phyloP scores from a whole-genome alignment of 768 basidiomycete species.

The Udeniomyces megalosporus region DNA sequence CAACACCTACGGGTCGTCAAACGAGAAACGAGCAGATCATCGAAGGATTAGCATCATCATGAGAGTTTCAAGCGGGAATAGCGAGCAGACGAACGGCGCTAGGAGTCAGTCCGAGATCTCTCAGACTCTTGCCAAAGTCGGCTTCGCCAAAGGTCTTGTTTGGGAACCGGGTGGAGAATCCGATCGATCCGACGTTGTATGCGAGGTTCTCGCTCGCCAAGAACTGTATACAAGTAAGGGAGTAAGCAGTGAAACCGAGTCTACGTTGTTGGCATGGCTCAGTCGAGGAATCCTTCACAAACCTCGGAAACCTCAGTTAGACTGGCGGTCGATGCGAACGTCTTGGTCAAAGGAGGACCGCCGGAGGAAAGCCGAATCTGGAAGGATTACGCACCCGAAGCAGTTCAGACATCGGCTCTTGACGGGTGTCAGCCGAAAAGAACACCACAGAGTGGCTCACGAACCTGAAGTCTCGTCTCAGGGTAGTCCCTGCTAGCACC shows the following conservation, averaged over 20 bases:
- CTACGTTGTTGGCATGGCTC: too few relatives aligned
- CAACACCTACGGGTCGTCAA: too few relatives aligned
- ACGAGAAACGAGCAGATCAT: too few relatives aligned
- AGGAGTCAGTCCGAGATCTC: slow-evolving; percentile 74
- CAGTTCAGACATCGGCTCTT: too few relatives aligned
- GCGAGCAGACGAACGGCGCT: slow-evolving; percentile 48
- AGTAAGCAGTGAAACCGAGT: too few relatives aligned
- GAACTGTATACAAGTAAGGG: too few relatives aligned
- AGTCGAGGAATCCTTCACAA: too few relatives aligned
- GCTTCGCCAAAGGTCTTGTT: slow-evolving; percentile 60
- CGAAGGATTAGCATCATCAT: too few relatives aligned
- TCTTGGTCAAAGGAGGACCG: slow-evolving; percentile 53
- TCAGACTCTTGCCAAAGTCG: slow-evolving; percentile 65
- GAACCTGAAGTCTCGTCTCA: slow-evolving; percentile 58
- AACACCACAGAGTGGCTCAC: slow-evolving; percentile 49
- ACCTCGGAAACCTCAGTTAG: slow-evolving; percentile 75
- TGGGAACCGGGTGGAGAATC: slow-evolving; percentile 67
- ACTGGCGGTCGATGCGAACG: slow-evolving; percentile 24
- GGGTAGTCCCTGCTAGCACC: slow-evolving; percentile 44
- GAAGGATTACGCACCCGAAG: too few relatives aligned
- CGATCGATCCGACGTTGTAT: slow-evolving; percentile 62
- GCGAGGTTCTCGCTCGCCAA: slow-evolving; percentile 47
- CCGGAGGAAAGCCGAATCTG: slow-evolving; percentile 70
- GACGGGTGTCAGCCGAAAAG: too few relatives aligned
- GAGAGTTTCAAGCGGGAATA: not conserved